Evolutionary conservation across 805 yeast genomes (phyloP), one percentile per base, ranked within the genome.

Genomic region (Priceomyces castillae): DNA sequence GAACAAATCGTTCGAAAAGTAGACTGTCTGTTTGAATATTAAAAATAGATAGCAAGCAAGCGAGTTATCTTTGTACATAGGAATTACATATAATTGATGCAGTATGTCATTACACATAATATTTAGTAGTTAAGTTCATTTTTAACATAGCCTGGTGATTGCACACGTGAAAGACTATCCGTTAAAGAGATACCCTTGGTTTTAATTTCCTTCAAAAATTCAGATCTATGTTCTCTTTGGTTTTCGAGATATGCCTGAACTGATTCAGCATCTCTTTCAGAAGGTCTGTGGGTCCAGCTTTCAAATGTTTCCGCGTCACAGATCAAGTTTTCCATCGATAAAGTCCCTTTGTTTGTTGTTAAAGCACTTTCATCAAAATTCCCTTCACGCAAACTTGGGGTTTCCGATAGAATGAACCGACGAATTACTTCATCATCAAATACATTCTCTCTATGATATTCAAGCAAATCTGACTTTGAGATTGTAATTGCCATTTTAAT

Each of bases 191-290:
- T 33, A 1, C 65, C 64, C 41, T 53, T 59, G 12, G 48, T 39
- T 19, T 46, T 35, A 16, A 64, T 54, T 39, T 65, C 69, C 14
- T 52, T 40, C 16, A 54, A 42, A 39, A 65, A 65, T 18, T 52
- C 49, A 14, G 36, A 43, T 37, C 40, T 47, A 37, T 65, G 69
- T 7, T 41, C 39, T 36, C 48, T 38, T 41, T 58, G 63, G 7
- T 45, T 15, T 19, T 43, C 44, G 6, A 52, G 6, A 38, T 49
- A 60, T 11, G 49, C 47, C 33, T 49, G 49, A 7, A 44, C 48
- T 4, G 31, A 18, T 16, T 52, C 55, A 26, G 46, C 46, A 11
- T 44, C 47, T 14, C 44, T 26, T 7, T 38, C 40, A 14, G 46
- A 30, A 14, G 52, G 41, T 7, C 44, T 47, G 5, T 37, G 31